A percentile compares a stretch with the other conserved stretches of the same genome.
phyloP scores from a whole-genome alignment of 2,329 filamentous ascomycete genomes.

The Lizonia empirigonia region DNA sequence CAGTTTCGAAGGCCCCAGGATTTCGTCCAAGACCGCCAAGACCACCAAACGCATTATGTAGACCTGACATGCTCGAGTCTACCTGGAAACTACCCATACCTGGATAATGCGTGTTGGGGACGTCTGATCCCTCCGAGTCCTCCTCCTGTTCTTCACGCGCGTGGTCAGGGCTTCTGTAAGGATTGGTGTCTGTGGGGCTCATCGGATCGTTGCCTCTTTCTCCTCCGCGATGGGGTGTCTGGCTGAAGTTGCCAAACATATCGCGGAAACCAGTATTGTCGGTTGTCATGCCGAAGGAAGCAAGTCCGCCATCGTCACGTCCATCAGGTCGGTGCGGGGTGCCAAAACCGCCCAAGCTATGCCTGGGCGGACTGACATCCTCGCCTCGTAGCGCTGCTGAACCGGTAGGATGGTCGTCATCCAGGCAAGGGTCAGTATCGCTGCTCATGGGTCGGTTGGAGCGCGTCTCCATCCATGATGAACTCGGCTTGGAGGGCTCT shows the following conservation, averaged over 20 bases:
- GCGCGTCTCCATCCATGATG: conserved; percentile 58
- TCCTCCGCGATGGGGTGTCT: conserved; percentile 56
- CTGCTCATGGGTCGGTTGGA: conserved; percentile 59
- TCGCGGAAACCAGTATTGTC: conserved; percentile 64
- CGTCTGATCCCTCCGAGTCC: conserved; percentile 61
- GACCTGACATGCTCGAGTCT: conserved; percentile 51
- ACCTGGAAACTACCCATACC: conserved; percentile 61
- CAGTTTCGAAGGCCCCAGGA: conserved; percentile 55
- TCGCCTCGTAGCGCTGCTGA: conserved; percentile 78
- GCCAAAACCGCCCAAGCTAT: conserved; percentile 52
- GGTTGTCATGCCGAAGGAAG: conserved; percentile 65
- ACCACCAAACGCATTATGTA: conserved; percentile 61
- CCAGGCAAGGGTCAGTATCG: conserved; percentile 75
- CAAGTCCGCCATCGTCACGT: conserved; percentile 65
- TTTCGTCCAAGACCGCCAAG: conserved; percentile 57
- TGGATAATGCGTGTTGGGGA: conserved; percentile 57
- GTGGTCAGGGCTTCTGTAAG: conserved; percentile 87
- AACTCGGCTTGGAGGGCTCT: conserved; percentile 54
- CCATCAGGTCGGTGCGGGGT: conserved; percentile 54
- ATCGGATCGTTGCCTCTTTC: conserved; percentile 68
- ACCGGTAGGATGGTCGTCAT: conserved; percentile 68
- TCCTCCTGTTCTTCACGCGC: conserved; percentile 70
- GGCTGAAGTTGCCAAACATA: conserved; percentile 62
- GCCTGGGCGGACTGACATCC: conserved; percentile 65
- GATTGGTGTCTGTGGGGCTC: conserved; percentile 95